These are phyloP conservation scores for Candida sojae DNA, from an alignment of 1,139 yeast species.

Conservation along the genomic window DNA sequence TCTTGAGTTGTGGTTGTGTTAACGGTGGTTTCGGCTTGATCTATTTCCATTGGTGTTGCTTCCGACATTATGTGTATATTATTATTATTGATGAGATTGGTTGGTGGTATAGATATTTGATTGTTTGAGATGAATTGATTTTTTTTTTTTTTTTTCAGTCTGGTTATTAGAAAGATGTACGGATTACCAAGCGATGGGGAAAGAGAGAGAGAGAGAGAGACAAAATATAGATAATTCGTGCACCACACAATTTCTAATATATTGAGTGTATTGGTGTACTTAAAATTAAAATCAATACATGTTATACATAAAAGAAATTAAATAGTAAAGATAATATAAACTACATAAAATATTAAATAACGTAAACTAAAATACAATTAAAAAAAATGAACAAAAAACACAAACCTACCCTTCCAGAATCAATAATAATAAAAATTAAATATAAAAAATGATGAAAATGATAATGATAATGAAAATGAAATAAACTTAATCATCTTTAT, in stretches of 20 bases:
- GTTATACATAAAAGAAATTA: neutral
- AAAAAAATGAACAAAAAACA: neutral
- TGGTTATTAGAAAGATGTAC: neutral
- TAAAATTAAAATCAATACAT: neutral
- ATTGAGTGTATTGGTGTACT: neutral
- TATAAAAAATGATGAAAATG: neutral
- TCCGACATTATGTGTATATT: conserved; percentile 8
- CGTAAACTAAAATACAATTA: too few species aligned
- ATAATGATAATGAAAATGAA: neutral
- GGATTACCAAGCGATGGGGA: too few species aligned
- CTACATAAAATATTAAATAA: too few species aligned
- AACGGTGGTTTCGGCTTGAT: too few species aligned
- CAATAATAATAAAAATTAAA: neutral
- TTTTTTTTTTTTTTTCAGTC: neutral
- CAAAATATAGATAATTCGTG: neutral
- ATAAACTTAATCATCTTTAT: conserved; percentile 21
- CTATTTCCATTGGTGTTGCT: conserved; percentile 9
- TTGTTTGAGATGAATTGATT: neutral
- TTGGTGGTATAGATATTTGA: neutral
- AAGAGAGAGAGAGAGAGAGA: too few species aligned
- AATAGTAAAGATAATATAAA: too few species aligned
- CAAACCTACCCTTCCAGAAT: neutral
- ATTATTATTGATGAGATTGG: neutral
- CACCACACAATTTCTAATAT: neutral
- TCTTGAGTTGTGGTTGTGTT: neutral